Base-by-base conservation (phyloP, 306 rosid species). In the Dryas octopetala region DNA sequence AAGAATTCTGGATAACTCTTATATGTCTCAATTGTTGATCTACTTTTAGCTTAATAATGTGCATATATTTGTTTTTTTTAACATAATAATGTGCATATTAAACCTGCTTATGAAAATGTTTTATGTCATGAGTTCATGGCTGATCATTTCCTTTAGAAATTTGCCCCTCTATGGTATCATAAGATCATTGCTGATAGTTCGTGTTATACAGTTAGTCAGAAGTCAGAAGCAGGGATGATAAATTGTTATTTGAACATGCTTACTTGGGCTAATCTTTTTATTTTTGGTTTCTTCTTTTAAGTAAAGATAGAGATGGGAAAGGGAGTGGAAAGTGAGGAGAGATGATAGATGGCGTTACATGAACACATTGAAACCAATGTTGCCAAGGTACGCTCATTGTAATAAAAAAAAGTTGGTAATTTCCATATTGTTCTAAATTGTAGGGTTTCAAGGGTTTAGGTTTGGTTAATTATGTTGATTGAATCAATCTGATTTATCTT, bases 1-100 rank as follows among this genome's bases (percentile, higher is more conserved):
- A 68, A 68, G 23, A 48, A 28, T 26, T 68, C 26, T 68, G 58
- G 45, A 68, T 48, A 48, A 43, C 58, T 67, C 12, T 67, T 3
- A 23, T 48, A 26, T 68, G 59, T 49, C 45, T 23, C 59, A 38
- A 49, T 68, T 23, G 11, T 7, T 49, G 26, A 68, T 68, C 58
- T 26, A 26, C 59, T 6, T 46, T 66, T 19, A 32, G 38, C 38
- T 32, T 32, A 46, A 26, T 48, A 23, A 6, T 12, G 5, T 46
- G 55, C 40, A 19, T 19, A 47, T 45, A 23, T 23, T 23, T 23
- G 23, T 23, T 23, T 23, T 23, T 32, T 32, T 32, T 32, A 32
- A 32, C 2, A 32, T 32, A 32, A 32, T 48, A 23, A 6, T 26
- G 5, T 46, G 55, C 40, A 19, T 12, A 47, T 45, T 45, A 17